Evolutionary conservation across 192 early-diverging fungal genomes (phyloP), one percentile per base, ranked within the genome.

Genomic region (Backusella mclennaniae): DNA sequence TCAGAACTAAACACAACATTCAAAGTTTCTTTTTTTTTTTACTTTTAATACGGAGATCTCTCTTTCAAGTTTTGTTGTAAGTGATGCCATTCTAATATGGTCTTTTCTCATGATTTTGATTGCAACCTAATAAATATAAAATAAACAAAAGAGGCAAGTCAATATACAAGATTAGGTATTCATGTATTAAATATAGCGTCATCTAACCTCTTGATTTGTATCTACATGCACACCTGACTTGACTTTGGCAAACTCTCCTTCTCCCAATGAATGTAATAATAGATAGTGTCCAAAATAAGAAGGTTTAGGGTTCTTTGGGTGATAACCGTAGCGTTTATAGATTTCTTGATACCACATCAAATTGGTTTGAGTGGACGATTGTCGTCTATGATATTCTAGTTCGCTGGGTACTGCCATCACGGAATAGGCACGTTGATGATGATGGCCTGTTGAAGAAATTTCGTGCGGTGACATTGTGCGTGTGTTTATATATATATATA

Each of bases 221-320:
- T 92, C 88, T 52, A 87, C 87, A 80, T 99, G 96, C 75, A 94
- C 89, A 3, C 95, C 96, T 9, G 97, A 88, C 85, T 99, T 99
- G 79, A 98, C 96, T 85, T 99, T 97, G 75, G 94, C 96, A 86
- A 98, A 98, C 86, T 99, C 97, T 69, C 96, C 97, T 85, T 98
- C 96, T 71, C 96, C 96, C 15, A 99, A 89, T 21, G 96, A 97
- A 84, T 99, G 97, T 66, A 96, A 89, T 74, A 99, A 88, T 14
- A 96, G 79, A 86, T 99, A 99, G 73, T 95, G 95, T 6, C 96
- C 94, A 83, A 95, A 93, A 80, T 92, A 88, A 23, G 89, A 89
- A 52, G 87, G 83, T 73, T 84, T 84, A 70, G 72, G 71, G 17
- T 66, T 67, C 1, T 73, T 73, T 29, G 78, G 78, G n/a, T 79